Evolutionary conservation across 164 flowering plant species (phyloP).

Genomic region (Umbilicus rupestris): DNA sequence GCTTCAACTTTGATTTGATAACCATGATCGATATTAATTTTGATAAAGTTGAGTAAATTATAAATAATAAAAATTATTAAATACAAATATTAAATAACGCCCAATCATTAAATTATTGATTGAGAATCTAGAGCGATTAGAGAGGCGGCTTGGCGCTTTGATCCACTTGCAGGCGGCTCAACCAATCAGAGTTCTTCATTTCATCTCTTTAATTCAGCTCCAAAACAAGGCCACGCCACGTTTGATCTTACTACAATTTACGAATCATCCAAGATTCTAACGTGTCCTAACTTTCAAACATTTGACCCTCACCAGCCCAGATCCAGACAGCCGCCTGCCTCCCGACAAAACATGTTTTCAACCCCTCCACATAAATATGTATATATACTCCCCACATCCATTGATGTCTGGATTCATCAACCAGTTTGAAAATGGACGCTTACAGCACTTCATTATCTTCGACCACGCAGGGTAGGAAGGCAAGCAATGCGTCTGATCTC

Average conservation of each 20-base stretch:
- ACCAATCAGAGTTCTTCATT: neutral
- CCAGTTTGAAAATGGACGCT: neutral
- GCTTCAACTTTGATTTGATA: too few relatives aligned
- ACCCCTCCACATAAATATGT: neutral
- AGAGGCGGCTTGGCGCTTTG: neutral
- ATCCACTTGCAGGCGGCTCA: neutral
- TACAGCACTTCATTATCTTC: neutral
- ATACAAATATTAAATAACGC: neutral
- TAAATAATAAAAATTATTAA: too few relatives aligned
- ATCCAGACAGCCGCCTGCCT: neutral
- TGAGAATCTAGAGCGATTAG: too few relatives aligned
- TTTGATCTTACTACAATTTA: neutral
- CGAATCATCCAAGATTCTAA: too few relatives aligned
- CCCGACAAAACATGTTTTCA: neutral
- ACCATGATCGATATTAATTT: too few relatives aligned
- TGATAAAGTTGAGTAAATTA: too few relatives aligned
- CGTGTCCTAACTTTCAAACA: too few relatives aligned
- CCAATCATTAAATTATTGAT: too few relatives aligned
- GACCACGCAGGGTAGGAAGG: neutral
- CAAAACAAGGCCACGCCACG: neutral
- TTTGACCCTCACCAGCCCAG: neutral
- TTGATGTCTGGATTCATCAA: neutral
- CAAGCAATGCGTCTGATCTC: neutral
- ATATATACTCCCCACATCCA: neutral
- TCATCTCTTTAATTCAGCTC: neutral